Percentiles rank a stretch among this genome's conserved stretches.
Conservation (phyloP, 129 eudicot species). For the Artemisia argyi region DNA sequence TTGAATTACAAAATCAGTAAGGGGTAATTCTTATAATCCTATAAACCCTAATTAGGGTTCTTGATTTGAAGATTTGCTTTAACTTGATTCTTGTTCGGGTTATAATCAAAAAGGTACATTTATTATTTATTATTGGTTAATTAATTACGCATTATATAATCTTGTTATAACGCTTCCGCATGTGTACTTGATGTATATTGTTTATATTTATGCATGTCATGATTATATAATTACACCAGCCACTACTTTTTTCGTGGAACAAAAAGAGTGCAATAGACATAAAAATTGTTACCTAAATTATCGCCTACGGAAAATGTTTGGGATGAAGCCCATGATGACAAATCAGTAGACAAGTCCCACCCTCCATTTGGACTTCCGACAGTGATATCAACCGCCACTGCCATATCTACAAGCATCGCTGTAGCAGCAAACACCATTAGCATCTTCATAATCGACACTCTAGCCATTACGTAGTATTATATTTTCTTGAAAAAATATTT, state of each 20-base stretch:
- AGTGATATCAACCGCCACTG: slow-evolving; percentile 44
- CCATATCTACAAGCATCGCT: slow-evolving; percentile 37
- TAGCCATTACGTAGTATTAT: slow-evolving; percentile 18
- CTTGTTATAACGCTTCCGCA: too few species aligned
- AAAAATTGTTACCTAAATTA: slow-evolving; percentile 37
- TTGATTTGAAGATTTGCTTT: too few species aligned
- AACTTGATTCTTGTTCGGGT: too few species aligned
- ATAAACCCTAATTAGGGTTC: too few species aligned
- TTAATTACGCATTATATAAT: too few species aligned
- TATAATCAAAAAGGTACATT: too few species aligned
- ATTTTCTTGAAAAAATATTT: neutral
- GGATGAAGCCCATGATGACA: slow-evolving; percentile 55
- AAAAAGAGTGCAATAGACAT: neutral
- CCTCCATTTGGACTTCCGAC: slow-evolving; percentile 64
- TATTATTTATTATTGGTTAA: too few species aligned
- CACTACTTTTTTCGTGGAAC: neutral
- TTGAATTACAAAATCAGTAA: too few species aligned
- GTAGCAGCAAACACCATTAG: slow-evolving; percentile 34
- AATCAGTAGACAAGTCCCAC: slow-evolving; percentile 51
- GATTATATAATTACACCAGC: too few species aligned
- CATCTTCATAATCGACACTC: slow-evolving; percentile 41
- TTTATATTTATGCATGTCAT: too few species aligned
- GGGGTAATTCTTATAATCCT: too few species aligned
- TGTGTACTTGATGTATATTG: too few species aligned
- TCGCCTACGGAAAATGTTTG: slow-evolving; percentile 60